These are phyloP conservation scores for Ceratobasidium sp. DNA, from an alignment of 1,284 basidiomycete species.

Conservation along the genomic window DNA sequence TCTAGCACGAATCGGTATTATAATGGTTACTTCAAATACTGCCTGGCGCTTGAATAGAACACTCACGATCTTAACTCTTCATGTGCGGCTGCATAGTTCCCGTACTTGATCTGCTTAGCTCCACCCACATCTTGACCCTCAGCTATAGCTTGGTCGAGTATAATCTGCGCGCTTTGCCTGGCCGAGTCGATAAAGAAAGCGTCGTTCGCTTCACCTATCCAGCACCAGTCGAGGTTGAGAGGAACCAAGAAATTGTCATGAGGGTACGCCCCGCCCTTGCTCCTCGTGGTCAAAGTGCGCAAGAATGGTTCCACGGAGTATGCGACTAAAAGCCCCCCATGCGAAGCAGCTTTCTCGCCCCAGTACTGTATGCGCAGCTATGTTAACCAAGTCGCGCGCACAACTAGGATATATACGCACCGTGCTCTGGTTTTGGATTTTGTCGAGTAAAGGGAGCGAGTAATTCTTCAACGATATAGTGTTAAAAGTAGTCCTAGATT, in stretches of 20 bases:
- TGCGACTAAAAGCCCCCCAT: constrained; percentile 58
- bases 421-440: constrained; percentile 62
- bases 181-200: constrained; percentile 57
- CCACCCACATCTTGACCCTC: constrained; percentile 60
- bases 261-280: constrained; percentile 51
- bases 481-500: constrained; percentile 60
- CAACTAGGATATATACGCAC: constrained; percentile 53
- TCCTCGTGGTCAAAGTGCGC: constrained; percentile 59
- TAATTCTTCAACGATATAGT: constrained; percentile 61
- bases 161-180: constrained; percentile 56
- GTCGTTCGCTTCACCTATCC: constrained; percentile 57
- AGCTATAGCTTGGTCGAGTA: constrained; percentile 57
- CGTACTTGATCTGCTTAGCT: constrained; percentile 59
- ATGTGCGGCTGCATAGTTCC: constrained; percentile 61
- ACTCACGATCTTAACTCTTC: constrained; percentile 17
- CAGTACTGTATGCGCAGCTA: constrained; percentile 54
- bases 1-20: constrained; percentile 45
- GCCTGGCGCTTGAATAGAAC: neutral
- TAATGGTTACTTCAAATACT: constrained; percentile 60
- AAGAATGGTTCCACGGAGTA: constrained; percentile 70
- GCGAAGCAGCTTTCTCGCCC: constrained; percentile 54
- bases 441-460: constrained; percentile 59
- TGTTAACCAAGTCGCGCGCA: constrained; percentile 45
- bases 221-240: constrained; percentile 63
- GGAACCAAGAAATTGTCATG: constrained; percentile 60